Percentiles rank a stretch among this genome's conserved stretches.
phyloP scores from a whole-genome alignment of 768 basidiomycete genomes.

The Lactifluus piperatus region DNA sequence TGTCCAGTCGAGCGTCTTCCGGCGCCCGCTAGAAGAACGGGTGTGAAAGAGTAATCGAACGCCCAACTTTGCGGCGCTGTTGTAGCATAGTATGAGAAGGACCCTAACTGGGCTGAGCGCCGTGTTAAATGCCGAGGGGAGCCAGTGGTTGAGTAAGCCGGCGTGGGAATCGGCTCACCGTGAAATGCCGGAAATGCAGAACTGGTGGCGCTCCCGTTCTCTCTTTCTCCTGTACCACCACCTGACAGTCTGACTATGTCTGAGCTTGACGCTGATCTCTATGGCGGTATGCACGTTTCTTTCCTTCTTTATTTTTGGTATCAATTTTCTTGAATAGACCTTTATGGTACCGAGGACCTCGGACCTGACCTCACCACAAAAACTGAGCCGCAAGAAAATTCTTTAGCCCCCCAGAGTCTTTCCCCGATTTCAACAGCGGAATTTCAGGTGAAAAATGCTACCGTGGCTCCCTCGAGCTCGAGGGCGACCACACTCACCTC shows the following conservation, averaged over 20 bases:
- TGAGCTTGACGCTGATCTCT: constrained; percentile 83
- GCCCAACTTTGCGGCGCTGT: not conserved
- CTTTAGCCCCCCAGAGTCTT: constrained; percentile 5
- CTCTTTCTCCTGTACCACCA: constrained; percentile 24
- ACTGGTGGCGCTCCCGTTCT: constrained; percentile 12
- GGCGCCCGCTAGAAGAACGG: not conserved
- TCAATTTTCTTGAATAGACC: constrained; percentile 27
- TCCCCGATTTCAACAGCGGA: not conserved
- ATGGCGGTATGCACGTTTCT: constrained; percentile 53
- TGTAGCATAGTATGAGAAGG: not conserved
- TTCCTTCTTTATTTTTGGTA: not conserved
- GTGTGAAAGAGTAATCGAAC: not conserved
- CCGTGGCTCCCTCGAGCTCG: not conserved
- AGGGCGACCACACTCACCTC: not conserved
- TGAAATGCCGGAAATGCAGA: constrained; percentile 7
- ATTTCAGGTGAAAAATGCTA: not conserved
- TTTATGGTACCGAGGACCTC: constrained; percentile 54
- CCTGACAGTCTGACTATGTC: constrained; percentile 39
- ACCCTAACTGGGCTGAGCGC: not conserved
- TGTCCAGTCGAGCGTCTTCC: not conserved
- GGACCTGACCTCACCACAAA: constrained; percentile 40
- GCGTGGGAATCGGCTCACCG: constrained; percentile 14
- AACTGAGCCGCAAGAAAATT: constrained; percentile 14
- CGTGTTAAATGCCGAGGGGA: no score
- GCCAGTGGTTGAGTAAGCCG: not conserved